Base-by-base conservation (phyloP, 257 asterid species). In the Striga asiatica region DNA sequence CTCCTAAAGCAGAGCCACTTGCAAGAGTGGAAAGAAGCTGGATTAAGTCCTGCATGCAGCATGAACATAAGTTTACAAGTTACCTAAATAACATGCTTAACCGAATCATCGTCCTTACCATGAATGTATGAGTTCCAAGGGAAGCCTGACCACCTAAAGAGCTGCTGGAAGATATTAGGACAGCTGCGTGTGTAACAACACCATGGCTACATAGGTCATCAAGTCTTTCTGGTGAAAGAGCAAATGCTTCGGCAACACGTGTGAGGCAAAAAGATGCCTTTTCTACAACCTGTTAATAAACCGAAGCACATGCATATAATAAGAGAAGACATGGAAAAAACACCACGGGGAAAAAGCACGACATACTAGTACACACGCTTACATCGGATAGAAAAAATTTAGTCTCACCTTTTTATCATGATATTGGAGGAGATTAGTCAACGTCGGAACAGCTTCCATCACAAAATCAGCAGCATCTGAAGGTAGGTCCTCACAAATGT, bases 391-490 rank as follows among this genome's bases (percentile, higher is more conserved):
- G 11, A 5, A 48, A 5, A n/a, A 14, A 42, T 18, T 11, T 19
- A 9, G 34, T 58, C 64, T 53, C 54, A 81, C 95, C 91, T 83
- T 83, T 1, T 91, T 76, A 66, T 86, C 95, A 43, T 80, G 94
- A 67, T 86, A 86, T 65, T 86, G 95, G 28, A 86, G 94, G 56
- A 86, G 88, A 67, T 86, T 86, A 21, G 94, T 86, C 74, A 86
- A 73, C 61, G 81, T 68, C 1, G 95, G 95, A 51, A 86, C 94
- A 61, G 95, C 95, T 73, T 83, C 94, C 95, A 83, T 81, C 21
- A 86, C 95, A 64, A 80, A 86, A 72, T 86, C 95, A 66, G 95
- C 74, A 8, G 94, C 95, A 78, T 86, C 94, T 19, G 94, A 76
- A 29, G 95, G 88, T 37, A 86, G 81, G 58, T 86, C 80, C 76